phyloP scores from a whole-genome alignment of 352 stramenopile species.

The Pythium periplocum region DNA sequence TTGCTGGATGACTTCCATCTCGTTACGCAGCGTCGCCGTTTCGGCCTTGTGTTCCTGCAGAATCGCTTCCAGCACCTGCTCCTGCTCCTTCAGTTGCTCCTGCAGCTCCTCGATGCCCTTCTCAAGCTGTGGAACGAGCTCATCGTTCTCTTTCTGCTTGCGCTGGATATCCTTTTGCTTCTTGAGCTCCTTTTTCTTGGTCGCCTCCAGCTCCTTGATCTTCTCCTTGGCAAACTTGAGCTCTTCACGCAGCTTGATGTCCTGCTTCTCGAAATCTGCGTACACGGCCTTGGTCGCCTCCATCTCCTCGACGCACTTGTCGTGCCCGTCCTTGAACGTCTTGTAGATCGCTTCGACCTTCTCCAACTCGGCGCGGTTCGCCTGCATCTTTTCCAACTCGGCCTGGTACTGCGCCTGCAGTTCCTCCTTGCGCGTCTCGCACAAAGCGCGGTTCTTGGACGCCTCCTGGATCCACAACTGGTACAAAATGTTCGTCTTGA shows the following conservation, averaged over 20 bases:
- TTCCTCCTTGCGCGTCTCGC: constrained; percentile 55
- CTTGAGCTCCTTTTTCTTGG: constrained; percentile 89
- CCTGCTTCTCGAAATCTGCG: constrained; percentile 93
- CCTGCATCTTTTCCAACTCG: constrained; percentile 67
- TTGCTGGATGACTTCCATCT: constrained; percentile 71
- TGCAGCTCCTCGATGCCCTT: constrained; percentile 68
- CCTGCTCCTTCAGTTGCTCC: constrained; percentile 70
- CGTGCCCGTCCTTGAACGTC: constrained; percentile 77
- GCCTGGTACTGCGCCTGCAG: constrained; percentile 73
- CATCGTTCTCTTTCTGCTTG: constrained; percentile 85
- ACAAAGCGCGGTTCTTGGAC: constrained; percentile 67
- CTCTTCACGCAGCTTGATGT: constrained; percentile 97
- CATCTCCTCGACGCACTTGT: constrained; percentile 82
- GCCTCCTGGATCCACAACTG: constrained; percentile 90
- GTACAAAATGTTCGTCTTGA: constrained; percentile 96
- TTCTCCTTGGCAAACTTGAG: constrained; percentile 94
- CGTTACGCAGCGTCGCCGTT: constrained; percentile 58
- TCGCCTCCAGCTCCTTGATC: constrained; percentile 88
- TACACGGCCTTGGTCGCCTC: constrained; percentile 91
- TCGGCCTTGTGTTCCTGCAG: constrained; percentile 74
- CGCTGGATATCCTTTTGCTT: constrained; percentile 83
- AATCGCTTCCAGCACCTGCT: constrained; percentile 86
- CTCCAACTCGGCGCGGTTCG: constrained; percentile 75
- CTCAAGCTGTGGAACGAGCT: constrained; percentile 88
- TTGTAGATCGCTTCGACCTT: constrained; percentile 81